A percentile compares a stretch with the other conserved stretches of the same genome.
These are phyloP conservation scores for Ambrosia trifida DNA, from an alignment of 129 eudicot species.

Conservation along the genomic window DNA sequence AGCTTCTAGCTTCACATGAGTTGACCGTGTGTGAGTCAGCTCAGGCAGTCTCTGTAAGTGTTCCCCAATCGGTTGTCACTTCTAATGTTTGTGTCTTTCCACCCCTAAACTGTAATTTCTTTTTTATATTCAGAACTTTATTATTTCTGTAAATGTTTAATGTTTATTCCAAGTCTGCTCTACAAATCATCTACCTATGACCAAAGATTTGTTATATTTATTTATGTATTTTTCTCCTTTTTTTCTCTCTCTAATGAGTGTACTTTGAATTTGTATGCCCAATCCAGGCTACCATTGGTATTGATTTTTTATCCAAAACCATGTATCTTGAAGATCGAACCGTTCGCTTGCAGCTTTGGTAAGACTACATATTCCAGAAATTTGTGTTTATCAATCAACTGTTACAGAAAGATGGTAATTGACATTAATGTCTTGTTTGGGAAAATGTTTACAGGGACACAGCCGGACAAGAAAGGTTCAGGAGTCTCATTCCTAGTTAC, in stretches of 20 bases:
- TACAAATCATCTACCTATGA: conserved; percentile 1
- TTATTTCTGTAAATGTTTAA: neutral
- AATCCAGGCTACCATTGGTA: conserved; percentile 81
- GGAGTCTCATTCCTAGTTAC: conserved; percentile 90
- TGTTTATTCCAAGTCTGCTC: neutral
- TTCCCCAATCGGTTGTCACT: too few species aligned
- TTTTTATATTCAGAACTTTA: neutral
- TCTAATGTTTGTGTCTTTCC: too few species aligned
- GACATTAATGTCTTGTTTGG: conserved; percentile 4
- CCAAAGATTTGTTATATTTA: conserved; percentile 10
- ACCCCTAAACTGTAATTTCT: neutral
- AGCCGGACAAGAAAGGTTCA: conserved; percentile 87
- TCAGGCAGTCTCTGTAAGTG: too few species aligned
- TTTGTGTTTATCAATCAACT: neutral
- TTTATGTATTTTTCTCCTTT: neutral
- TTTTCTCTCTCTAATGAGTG: conserved; percentile 3
- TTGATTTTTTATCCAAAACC: conserved; percentile 78
- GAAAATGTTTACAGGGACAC: conserved; percentile 58
- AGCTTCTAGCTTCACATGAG: too few species aligned
- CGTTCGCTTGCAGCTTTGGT: conserved; percentile 83
- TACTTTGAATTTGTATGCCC: conserved; percentile 15
- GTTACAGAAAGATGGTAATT: conserved; percentile 9
- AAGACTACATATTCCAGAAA: conserved; percentile 28
- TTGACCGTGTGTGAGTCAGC: too few species aligned
- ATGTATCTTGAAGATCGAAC: conserved; percentile 96